Conservation (phyloP, 83 land plant species). For the Picea mariana region DNA sequence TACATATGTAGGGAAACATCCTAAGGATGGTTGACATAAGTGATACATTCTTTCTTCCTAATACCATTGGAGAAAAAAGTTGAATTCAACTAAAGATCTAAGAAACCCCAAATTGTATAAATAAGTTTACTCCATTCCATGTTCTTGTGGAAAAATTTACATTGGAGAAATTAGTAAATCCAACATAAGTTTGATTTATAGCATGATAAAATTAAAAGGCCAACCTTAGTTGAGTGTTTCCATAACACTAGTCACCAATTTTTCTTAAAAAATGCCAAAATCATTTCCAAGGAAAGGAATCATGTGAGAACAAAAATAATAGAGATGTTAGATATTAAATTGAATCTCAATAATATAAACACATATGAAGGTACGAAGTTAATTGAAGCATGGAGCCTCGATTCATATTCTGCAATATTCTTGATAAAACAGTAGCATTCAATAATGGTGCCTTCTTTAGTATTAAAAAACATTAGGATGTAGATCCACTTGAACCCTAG, state of each 20-base stretch:
- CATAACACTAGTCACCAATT: not conserved
- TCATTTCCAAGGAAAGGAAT: not conserved
- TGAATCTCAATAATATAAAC: not conserved
- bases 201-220: not conserved
- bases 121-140: too few relatives aligned
- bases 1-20: too few relatives aligned
- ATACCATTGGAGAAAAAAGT: too few relatives aligned
- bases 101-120: too few relatives aligned
- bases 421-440: too few relatives aligned
- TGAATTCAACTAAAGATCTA: too few relatives aligned
- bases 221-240: not conserved
- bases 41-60: too few relatives aligned
- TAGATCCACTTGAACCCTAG: too few relatives aligned
- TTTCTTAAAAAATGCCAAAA: not conserved
- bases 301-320: not conserved
- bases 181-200: not conserved
- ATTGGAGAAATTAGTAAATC: not conserved
- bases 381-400: not conserved
- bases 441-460: too few relatives aligned
- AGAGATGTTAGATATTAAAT: not conserved
- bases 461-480: too few relatives aligned
- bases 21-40: too few relatives aligned
- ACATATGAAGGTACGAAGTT: not conserved
- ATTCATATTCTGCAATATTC: too few relatives aligned
- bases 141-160: not conserved